Base-by-base conservation (phyloP, 2,329 filamentous ascomycete genomes). In the Microsporum canis region DNA sequence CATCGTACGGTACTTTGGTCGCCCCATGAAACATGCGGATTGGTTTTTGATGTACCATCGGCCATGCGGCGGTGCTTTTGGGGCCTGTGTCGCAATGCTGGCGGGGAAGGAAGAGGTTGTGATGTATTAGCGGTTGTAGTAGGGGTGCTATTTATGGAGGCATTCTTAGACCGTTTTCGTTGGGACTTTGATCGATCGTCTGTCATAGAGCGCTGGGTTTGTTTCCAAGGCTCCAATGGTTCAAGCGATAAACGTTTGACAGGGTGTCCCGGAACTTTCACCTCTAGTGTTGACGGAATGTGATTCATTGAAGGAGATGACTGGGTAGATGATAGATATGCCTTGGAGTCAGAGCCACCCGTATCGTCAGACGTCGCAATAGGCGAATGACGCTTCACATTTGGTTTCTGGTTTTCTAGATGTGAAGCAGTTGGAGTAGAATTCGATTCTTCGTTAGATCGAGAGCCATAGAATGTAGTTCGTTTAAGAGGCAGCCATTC, bases 401-500 rank as follows among this genome's bases (percentile, higher is more conserved):
- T 23, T 23, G 14, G 29, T 10, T 6, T 12, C 2, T 17, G 55
- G 10, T 14, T 38, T 6, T 60, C 34, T 3, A 56, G 23, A 29
- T 10, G 33, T 27, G 45, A 33, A n/a, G 7, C 3, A 27, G 29
- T 7, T 8, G 36, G 4, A 23, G 17, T 34, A 12, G 14, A 3
- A 14, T 17, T 33, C 45, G 38, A 17, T 17, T 47, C 41, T 8
- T 59, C 33, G n/a, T 51, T 33, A 1, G 12, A 6, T 27, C 31
- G 41, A 5, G 36, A 6, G 14, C 33, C 57, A 12, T 59, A 34
- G 27, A 49, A 59, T 17, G 61, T n/a, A 1, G 59, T 49, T 49
- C 59, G 62, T 56, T 55, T 61, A 31, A 76, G 66, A n/a, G 77
- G 75, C 57, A 78, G 67, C 76, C 76, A 78, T 64, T 77, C 75